A percentile compares a stretch with the other conserved stretches of the same genome.
These are phyloP conservation scores for Trichoderma pleuroti DNA, from an alignment of 2,329 filamentous ascomycete species.

Conservation along the genomic window DNA sequence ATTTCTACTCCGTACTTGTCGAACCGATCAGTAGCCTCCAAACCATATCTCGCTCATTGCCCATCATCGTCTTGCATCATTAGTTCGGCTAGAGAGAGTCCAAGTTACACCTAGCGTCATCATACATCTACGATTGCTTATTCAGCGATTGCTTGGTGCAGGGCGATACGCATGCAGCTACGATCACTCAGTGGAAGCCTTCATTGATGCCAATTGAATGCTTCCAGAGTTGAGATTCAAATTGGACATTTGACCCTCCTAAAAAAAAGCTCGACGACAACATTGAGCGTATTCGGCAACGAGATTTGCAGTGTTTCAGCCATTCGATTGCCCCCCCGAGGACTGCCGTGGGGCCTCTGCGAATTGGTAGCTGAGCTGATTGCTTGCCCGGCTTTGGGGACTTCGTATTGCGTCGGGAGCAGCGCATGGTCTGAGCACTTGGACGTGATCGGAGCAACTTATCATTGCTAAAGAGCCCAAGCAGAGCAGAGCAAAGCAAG, in stretches of 20 bases:
- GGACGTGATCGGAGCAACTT: background rate
- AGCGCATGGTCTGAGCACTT: conserved; percentile 13
- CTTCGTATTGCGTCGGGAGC: background rate
- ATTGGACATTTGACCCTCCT: background rate
- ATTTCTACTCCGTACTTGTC: background rate
- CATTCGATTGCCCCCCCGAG: background rate
- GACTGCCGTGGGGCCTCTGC: background rate
- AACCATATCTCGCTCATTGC: conserved; percentile 9
- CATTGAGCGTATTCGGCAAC: background rate
- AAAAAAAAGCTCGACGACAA: background rate
- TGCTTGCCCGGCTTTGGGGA: background rate
- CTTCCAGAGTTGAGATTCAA: background rate
- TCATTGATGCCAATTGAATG: background rate
- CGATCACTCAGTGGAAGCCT: background rate
- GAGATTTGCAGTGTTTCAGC: background rate
- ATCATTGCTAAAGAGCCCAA: background rate
- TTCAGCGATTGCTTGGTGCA: background rate
- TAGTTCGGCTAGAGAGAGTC: background rate
- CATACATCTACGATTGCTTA: conserved; percentile 10
- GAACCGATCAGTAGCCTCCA: background rate
- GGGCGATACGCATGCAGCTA: background rate
- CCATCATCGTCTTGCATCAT: conserved; percentile 10
- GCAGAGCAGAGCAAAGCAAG: background rate
- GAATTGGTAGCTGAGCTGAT: background rate
- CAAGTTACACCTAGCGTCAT: background rate